Percentiles rank a stretch among this genome's conserved stretches.
Evolutionary conservation across 805 yeast genomes (phyloP).

Genomic region (Starmera dryadoides): DNA sequence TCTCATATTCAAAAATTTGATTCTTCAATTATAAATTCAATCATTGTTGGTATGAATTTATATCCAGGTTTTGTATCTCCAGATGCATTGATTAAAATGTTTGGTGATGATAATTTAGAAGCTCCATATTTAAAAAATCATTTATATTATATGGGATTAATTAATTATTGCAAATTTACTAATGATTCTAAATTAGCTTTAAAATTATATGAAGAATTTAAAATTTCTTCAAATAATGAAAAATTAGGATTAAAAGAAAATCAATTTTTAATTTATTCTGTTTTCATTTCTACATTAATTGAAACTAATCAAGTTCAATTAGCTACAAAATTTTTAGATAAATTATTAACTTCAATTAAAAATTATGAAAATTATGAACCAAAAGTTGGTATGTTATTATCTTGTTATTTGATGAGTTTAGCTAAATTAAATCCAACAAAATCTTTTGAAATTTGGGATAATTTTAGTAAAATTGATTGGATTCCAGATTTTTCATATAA

Average conservation of each 20-base stretch:
- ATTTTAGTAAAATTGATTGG: constrained; percentile 30
- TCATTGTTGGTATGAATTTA: constrained; percentile 36
- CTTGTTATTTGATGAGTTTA: constrained; percentile 34
- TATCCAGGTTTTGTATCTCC: constrained; percentile 30
- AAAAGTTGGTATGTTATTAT: constrained; percentile 33
- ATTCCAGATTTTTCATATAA: constrained; percentile 33
- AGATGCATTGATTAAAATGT: constrained; percentile 22
- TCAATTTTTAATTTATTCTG: constrained; percentile 44
- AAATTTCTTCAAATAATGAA: constrained; percentile 8
- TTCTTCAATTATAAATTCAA: constrained; percentile 35
- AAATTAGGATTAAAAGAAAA: constrained; percentile 18
- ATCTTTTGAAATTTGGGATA: constrained; percentile 28
- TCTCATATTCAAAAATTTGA: constrained; percentile 37
- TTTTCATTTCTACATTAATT: constrained; percentile 45
- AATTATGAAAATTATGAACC: constrained; percentile 23
- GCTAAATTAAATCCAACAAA: constrained; percentile 25
- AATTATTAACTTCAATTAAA: constrained; percentile 39
- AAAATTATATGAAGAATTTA: constrained; percentile 31
- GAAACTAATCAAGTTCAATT: constrained; percentile 39
- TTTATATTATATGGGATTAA: constrained; percentile 31
- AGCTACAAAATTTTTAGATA: constrained; percentile 53
- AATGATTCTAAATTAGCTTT: constrained; percentile 32
- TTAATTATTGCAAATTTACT: constrained; percentile 30
- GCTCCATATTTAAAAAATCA: constrained; percentile 15
- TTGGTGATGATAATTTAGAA: constrained; percentile 10